Base-by-base conservation (phyloP, 2,329 filamentous ascomycete genomes). In the Cryphonectria naterciae region DNA sequence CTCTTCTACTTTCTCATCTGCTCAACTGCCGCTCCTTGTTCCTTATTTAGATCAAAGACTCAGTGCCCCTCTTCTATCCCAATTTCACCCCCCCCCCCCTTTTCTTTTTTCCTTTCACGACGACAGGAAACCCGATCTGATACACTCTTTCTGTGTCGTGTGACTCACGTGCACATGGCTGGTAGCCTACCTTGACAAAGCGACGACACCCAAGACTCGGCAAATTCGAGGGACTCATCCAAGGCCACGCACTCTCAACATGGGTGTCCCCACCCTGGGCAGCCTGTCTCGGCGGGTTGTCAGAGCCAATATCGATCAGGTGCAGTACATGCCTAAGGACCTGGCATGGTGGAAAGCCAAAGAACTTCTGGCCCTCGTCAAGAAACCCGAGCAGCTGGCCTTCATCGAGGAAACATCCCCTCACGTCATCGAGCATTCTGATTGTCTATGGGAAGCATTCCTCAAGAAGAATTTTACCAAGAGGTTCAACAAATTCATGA, bases 391-490 rank as follows among this genome's bases (percentile, higher is more conserved):
- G 61, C 94, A 97, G 79, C 88, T 98, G 43, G 91, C 89, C 76
- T 78, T 86, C 70, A 86, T 98, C 71, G 95, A 98, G 81, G 73
- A 86, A 66, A 89, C 90, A 77, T 95, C 91, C 6, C 93, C 94
- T 0, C 93, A 97, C 74, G 86, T 98, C 67, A 85, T 88, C 72
- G 85, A 92, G 69, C 90, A 90, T 54, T 86, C 83, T 28, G 63
- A 65, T 35, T 92, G 94, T 75, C 83, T 95, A 73, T 98, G 95
- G 95, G 81, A 89, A 58, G 87, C 88, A 39, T 88, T 98, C 77
- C 96, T 98, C 79, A 87, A 88, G 67, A 88, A 90, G 64, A 90
- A 97, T 76, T 93, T 97, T 73, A 89, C 90, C 1, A 83, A 88
- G 69, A 91, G 89, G 79, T 81, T 82, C 74, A 84, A 90, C 58